These are phyloP conservation scores for Ceriops zippeliana DNA, from an alignment of 345 rosid genomes.

Conservation along the genomic window DNA sequence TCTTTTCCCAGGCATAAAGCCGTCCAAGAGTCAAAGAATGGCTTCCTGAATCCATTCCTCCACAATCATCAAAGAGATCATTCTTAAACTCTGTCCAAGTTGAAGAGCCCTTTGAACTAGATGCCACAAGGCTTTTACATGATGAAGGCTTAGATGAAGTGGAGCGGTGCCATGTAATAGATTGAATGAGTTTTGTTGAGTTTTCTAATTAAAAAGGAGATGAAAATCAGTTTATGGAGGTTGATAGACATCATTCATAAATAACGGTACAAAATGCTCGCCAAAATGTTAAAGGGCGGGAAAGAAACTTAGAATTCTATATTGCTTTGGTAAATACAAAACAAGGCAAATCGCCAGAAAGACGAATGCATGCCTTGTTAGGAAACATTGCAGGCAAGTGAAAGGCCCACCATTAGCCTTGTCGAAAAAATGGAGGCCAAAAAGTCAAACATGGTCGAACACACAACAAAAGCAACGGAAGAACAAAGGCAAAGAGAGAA, in stretches of 20 bases:
- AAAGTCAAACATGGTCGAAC: neutral
- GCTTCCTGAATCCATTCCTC: constrained; percentile 76
- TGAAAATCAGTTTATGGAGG: constrained; percentile 1
- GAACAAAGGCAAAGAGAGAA: neutral
- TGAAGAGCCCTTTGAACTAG: constrained; percentile 45
- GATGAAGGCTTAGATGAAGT: constrained; percentile 47
- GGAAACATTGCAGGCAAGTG: neutral
- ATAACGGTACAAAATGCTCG: neutral
- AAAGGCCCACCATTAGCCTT: neutral
- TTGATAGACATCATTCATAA: neutral
- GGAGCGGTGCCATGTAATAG: constrained; percentile 60
- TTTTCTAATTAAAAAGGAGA: constrained; percentile 40
- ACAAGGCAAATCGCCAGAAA: neutral
- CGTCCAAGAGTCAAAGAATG: constrained; percentile 61
- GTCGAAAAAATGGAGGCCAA: neutral
- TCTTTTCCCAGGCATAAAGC: constrained; percentile 76
- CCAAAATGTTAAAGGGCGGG: neutral
- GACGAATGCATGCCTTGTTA: neutral
- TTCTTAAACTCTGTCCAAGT: constrained; percentile 53
- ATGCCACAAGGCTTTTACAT: constrained; percentile 64
- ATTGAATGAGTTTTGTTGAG: constrained; percentile 52
- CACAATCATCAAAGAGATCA: constrained; percentile 59
- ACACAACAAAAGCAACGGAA: neutral
- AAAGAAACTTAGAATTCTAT: neutral
- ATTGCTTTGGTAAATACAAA: neutral